Base-by-base conservation (phyloP, 257 asterid genomes). In the Capsicum pubescens region DNA sequence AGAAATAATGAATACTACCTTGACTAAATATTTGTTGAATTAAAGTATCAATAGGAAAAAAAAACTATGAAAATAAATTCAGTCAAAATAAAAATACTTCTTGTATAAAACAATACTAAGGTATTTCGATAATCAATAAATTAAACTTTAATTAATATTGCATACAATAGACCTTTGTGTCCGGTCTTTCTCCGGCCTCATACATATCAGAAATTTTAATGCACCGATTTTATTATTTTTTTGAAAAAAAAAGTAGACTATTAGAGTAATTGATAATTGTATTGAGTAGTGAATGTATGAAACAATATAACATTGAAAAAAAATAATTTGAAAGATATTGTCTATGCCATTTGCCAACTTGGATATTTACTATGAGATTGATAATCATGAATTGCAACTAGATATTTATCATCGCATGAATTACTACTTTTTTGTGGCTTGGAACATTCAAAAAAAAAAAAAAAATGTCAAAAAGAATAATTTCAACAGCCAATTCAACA, bases 401-500 rank as follows among this genome's bases (percentile, higher is more conserved):
- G 9, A 26, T 61, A 61, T 61, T 17, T 70, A 32, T 42, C 6
- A 9, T 42, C 55, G 9, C 69, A 61, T 61, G 39, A 61, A 42
- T 70, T 69, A 42, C 8, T 5, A 10, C 56, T 2, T 17, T 70
- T 70, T 70, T 70, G 16, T 69, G 79, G 35, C 79, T 0, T 71
- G 46, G 79, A n/a, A 71, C 2, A 42, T 44, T 71, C 17, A 9
- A 61, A 21, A 63, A 9, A 61, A 21, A 63, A 5, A 9, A 1
- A 26, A 0, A 11, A 16, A 2, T 10, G 2, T n/a, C 6, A 13
- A n/a, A n/a, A n/a, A 71, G 58, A 10, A 8, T 42, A 42, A 16
- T 32, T 71, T 70, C 78, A 70, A 70, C 35, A 70, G 78, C 42
- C 78, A 46, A 71, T 19, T 71, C 58, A 71, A 71, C 35, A n/a